Percentiles rank a stretch among this genome's conserved stretches.
These are phyloP conservation scores for Malus hybrid DNA, from an alignment of 331 rosid species.

Conservation along the genomic window DNA sequence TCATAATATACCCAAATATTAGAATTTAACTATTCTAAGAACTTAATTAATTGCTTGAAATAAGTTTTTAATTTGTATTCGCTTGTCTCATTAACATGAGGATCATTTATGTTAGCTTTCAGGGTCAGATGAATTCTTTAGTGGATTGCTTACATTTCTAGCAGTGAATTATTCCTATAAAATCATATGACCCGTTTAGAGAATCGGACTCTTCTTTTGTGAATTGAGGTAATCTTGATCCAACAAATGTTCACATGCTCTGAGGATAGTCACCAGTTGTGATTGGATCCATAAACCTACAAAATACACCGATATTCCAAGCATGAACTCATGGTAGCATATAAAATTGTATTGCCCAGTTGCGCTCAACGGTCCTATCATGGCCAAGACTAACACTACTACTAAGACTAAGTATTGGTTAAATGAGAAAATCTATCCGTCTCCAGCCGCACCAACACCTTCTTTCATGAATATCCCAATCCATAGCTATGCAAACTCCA, in stretches of 20 bases:
- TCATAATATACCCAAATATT: no score
- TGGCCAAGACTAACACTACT: no score
- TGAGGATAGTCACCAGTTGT: conserved; percentile 17
- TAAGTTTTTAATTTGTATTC: not conserved
- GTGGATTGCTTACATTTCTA: conserved; percentile 1
- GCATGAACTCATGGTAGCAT: no score
- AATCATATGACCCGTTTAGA: conserved; percentile 15
- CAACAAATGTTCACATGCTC: conserved; percentile 8
- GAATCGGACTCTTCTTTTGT: not conserved
- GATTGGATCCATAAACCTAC: conserved; percentile 24
- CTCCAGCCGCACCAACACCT: no score
- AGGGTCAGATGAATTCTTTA: not conserved
- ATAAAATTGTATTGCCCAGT: no score
- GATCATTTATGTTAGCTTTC: conserved; percentile 9
- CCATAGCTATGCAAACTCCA: no score
- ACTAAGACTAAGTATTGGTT: no score
- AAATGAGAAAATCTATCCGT: no score
- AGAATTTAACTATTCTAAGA: no score
- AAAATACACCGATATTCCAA: not conserved
- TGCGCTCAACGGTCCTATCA: no score
- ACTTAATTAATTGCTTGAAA: no score
- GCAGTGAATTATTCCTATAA: conserved; percentile 20
- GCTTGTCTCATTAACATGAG: not conserved
- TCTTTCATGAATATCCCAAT: no score
- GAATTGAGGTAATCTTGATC: conserved; percentile 14